Evolutionary conservation across 352 stramenopile species (phyloP), one percentile per base, ranked within the genome.

Genomic region (Blastocystis sp.): DNA sequence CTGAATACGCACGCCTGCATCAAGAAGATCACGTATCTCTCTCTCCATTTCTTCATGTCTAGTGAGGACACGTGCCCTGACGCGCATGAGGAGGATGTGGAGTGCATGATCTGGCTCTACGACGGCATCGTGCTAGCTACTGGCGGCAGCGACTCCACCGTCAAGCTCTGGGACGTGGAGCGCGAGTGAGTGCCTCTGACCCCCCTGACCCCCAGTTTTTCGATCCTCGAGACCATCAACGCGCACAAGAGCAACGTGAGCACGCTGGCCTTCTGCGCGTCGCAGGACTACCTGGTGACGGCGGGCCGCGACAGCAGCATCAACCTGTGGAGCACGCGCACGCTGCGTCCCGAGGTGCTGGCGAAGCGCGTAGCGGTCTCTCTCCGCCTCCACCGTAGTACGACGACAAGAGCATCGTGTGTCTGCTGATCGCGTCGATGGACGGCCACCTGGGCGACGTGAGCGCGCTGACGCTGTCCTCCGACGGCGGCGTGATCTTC

Each of bases 381-480:
- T 65, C 24, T 24, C 3, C 1, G 71, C 45, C 14, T 64, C 11
- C 64, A 3, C 14, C 11, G 19, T 17, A 81, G 71, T 65, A 65
- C 43, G 57, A 63, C 2, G 66, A 81, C 14, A 79, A 87, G n/a
- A 57, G 77, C 57, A 87, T 77, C 19, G 65, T 77, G 11, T 87
- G 77, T 78, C 28, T 57, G 34, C 28, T 87, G 65, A 34, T 76
- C 11, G 45, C 9, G 14, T 57, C 54, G 10, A 87, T 87, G 77
- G 77, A 87, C 57, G 77, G 77, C 14, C 77, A 87, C 71, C n/a
- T 87, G 17, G 77, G 77, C n/a, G 77, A 87, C 42, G 77, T 87
- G 42, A 74, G 60, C 28, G 45, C 59, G 24, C 77, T 87, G 6
- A 19, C 42, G 17, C 69, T 69, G 3, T 60, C 77, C 52, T 34